A percentile compares a stretch with the other conserved stretches of the same genome.
Conservation (phyloP, 768 basidiomycete genomes). For the Trametopsis cervina region DNA sequence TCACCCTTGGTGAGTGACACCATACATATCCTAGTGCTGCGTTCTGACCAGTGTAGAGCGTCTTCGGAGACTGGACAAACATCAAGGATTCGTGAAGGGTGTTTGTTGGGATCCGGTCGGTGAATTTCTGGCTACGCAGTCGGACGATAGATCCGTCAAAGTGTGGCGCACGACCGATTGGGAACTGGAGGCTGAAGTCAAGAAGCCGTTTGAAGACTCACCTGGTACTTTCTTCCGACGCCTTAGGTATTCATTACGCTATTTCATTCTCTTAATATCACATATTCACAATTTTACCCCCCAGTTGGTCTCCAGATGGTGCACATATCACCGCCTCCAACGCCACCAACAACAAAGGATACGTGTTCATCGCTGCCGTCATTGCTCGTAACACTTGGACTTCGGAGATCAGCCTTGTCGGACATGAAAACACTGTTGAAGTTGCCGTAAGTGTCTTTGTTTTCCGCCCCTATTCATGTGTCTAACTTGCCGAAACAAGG, state of each 20-base stretch:
- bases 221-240: conserved; percentile 93
- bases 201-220: conserved; percentile 88
- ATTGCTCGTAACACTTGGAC: conserved; percentile 88
- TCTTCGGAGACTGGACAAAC: conserved; percentile 75
- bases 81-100: conserved; percentile 97
- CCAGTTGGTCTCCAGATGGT: conserved; percentile 98
- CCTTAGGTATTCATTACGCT: conserved; percentile 50
- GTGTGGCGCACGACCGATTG: conserved; percentile 96
- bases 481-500: conserved; percentile 34
- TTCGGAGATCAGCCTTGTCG: conserved; percentile 89
- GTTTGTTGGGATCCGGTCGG: conserved; percentile 99
- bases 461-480: not conserved
- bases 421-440: conserved; percentile 95
- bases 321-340: conserved; percentile 97
- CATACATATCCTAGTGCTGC: not conserved
- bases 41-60: conserved; percentile 46
- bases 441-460: conserved; percentile 61
- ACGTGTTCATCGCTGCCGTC: conserved; percentile 95
- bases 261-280: not conserved
- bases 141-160: conserved; percentile 93
- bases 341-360: conserved; percentile 92
- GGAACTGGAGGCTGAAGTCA: conserved; percentile 76
- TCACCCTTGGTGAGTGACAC: conserved; percentile 62
- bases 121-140: conserved; percentile 95
- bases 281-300: not conserved